Evolutionary conservation across 2,329 filamentous ascomycete genomes (phyloP).

Genomic region (Aspergillus quadricinctus): DNA sequence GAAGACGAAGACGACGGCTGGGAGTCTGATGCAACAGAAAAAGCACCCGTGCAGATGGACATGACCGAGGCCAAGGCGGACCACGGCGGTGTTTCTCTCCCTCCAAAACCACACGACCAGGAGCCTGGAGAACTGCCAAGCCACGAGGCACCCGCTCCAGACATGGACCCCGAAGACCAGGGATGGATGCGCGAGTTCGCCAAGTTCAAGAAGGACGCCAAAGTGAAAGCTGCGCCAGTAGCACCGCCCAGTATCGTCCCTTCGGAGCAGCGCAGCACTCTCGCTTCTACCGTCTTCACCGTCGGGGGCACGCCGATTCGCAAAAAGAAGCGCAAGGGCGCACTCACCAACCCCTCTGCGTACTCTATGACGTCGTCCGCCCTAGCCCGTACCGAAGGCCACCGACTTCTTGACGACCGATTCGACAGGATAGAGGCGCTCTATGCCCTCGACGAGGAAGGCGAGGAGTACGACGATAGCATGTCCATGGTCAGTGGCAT

Average conservation of each 20-base stretch:
- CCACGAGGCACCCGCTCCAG: slow-evolving; percentile 36
- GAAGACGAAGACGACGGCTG: slow-evolving; percentile 73
- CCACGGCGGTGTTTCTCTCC: not conserved
- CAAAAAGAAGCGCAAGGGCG: slow-evolving; percentile 92
- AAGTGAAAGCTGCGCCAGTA: slow-evolving; percentile 38
- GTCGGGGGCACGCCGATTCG: slow-evolving; percentile 64
- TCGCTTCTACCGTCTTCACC: slow-evolving; percentile 44
- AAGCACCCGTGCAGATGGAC: slow-evolving; percentile 51
- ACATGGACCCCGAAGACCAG: slow-evolving; percentile 60
- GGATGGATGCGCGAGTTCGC: slow-evolving; percentile 91
- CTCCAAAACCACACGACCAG: slow-evolving; percentile 15
- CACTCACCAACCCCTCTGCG: slow-evolving; percentile 77
- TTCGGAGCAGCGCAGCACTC: slow-evolving; percentile 40
- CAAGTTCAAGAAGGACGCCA: slow-evolving; percentile 80
- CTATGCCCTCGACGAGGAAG: slow-evolving; percentile 61
- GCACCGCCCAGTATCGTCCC: slow-evolving; percentile 34
- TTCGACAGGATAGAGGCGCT: slow-evolving; percentile 89
- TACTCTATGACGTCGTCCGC: slow-evolving; percentile 93
- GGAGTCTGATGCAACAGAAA: slow-evolving; percentile 91
- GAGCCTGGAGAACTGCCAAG: slow-evolving; percentile 32
- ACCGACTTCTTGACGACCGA: slow-evolving; percentile 77
- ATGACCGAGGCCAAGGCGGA: slow-evolving; percentile 16
- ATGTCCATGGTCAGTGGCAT: slow-evolving; percentile 48
- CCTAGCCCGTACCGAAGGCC: slow-evolving; percentile 79
- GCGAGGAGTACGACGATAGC: slow-evolving; percentile 47